A percentile compares a stretch with the other conserved stretches of the same genome.
These are phyloP conservation scores for Cenchrus americanus DNA, from an alignment of 176 grass and related monocot species.

Conservation along the genomic window DNA sequence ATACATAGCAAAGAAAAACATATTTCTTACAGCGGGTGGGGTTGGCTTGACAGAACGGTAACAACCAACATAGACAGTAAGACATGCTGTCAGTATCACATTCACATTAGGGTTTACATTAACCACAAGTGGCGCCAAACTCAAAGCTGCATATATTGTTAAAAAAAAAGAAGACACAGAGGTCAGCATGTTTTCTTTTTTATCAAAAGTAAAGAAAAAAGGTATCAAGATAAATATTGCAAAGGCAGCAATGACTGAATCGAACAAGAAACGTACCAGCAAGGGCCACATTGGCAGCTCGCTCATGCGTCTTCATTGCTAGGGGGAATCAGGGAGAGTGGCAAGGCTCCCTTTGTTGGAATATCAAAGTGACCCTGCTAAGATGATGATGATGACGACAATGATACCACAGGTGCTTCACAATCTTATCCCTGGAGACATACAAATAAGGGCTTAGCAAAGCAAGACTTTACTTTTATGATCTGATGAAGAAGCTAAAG, in stretches of 20 bases:
- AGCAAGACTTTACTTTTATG: background rate
- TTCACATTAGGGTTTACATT: slow-evolving; percentile 85
- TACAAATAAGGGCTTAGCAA: slow-evolving; percentile 4
- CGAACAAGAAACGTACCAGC: slow-evolving; percentile 46
- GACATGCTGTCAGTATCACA: slow-evolving; percentile 93
- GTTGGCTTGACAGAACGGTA: slow-evolving; percentile 91
- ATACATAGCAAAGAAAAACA: background rate
- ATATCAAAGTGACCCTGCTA: background rate
- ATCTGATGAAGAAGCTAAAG: background rate
- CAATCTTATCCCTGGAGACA: background rate
- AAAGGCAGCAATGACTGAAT: background rate
- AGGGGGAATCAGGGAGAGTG: background rate
- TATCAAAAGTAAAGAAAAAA: background rate
- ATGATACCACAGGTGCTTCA: background rate
- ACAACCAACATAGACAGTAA: slow-evolving; percentile 90
- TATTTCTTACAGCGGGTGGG: slow-evolving; percentile 67
- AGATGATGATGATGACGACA: background rate
- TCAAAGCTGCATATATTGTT: slow-evolving; percentile 58
- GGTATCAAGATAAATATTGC: background rate
- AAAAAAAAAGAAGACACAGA: background rate
- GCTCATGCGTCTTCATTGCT: slow-evolving; percentile 68
- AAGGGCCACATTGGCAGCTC: slow-evolving; percentile 76
- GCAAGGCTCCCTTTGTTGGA: background rate
- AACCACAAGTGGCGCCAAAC: slow-evolving; percentile 77
- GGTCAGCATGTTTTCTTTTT: background rate